Evolutionary conservation across 257 asterid species (phyloP), one percentile per base, ranked within the genome.

Genomic region (Solanum lycopersicoides): DNA sequence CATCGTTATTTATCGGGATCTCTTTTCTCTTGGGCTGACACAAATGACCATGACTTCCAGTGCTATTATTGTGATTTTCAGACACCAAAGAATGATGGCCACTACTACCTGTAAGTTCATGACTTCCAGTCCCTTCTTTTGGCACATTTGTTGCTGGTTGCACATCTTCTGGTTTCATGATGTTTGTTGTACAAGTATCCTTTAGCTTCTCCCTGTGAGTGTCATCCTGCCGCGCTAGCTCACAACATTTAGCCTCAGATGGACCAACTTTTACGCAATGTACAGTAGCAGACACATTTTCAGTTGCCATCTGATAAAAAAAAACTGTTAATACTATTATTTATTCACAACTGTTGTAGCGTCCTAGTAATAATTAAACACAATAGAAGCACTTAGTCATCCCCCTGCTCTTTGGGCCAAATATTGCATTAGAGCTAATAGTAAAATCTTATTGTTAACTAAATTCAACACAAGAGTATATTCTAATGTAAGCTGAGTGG

Each of bases 1-100:
- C 66, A 16, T 45, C 66, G 28, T 79, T 66, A 16, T 45, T 79
- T 25, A 1, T 15, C 42, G 13, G 39, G 84, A 34, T 79, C 87
- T 86, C 83, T 11, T 89, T 88, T 89, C 87, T 87, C 89, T 88
- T 86, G 44, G 86, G 68, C 83, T 76, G 93, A 86, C 83, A 89
- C 87, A 68, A 86, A 86, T 87, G 88, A 41, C 42, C 73, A 83
- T 85, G 88, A 84, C 89, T 86, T 28, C 30, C 30, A 28, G 30
- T 28, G 30, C 30, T 28, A 28, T 28, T 28, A 28, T 28, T 28
- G 30, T 28, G 30, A 28, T 28, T 28, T 28, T 28, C 30, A 28
- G 30, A 28, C 30, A 28, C 30, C 30, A 28, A 28, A 28, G 30
- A 28, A 28, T 28, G 56, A 47, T 47, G 56, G 20, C 56, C 56